phyloP scores from a whole-genome alignment of 805 yeast genomes.

The Alloascoidea africana region DNA sequence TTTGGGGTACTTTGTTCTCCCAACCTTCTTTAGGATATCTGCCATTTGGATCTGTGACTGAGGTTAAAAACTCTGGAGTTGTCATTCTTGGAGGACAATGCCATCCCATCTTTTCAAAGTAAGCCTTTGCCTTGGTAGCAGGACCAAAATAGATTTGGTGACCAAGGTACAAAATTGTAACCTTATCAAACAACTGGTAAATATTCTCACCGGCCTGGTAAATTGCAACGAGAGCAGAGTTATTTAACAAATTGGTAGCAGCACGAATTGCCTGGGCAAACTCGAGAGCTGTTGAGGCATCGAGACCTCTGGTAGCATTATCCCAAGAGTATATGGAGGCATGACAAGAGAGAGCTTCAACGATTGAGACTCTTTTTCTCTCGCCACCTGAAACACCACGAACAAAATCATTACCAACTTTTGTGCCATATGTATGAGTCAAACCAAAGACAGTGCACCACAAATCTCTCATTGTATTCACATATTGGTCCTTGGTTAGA shows the following conservation, averaged over 20 bases:
- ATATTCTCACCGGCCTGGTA: slow-evolving; percentile 34
- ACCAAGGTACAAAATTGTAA: slow-evolving; percentile 29
- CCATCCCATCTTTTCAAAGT: slow-evolving; percentile 46
- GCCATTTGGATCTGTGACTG: slow-evolving; percentile 55
- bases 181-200: slow-evolving; percentile 32
- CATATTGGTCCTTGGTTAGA: slow-evolving; percentile 23
- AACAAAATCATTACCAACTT: slow-evolving; percentile 47
- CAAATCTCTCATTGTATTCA: slow-evolving; percentile 21
- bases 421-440: slow-evolving; percentile 38
- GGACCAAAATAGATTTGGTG: slow-evolving; percentile 32
- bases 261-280: slow-evolving; percentile 27
- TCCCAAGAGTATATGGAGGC: slow-evolving; percentile 38
- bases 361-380: slow-evolving; percentile 51
- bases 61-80: slow-evolving; percentile 51
- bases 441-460: slow-evolving; percentile 26
- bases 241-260: slow-evolving; percentile 23
- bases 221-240: slow-evolving; percentile 29
- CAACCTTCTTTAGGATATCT: slow-evolving; percentile 33
- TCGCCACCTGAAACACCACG: slow-evolving; percentile 61
- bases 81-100: slow-evolving; percentile 48
- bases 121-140: slow-evolving; percentile 27
- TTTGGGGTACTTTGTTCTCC: slow-evolving; percentile 35
- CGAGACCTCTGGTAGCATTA: slow-evolving; percentile 35
- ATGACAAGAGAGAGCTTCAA: slow-evolving; percentile 34
- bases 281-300: slow-evolving; percentile 33